Conservation (phyloP, 2,329 filamentous ascomycete species). For the Grosmannia huntii region DNA sequence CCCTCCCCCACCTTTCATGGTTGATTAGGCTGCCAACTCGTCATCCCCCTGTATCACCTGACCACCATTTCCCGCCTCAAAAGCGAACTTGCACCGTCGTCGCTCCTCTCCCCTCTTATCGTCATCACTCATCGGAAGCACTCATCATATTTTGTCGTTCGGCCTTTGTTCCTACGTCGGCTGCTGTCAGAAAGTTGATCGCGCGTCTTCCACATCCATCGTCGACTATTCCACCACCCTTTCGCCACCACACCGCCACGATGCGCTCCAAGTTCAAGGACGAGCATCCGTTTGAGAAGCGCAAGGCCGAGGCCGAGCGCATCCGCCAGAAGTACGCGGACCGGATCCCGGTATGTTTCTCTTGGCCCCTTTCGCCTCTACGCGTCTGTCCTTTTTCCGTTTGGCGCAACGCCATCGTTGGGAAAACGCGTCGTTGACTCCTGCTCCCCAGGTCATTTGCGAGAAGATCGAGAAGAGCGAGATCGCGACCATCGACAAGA, state of each 20-base stretch:
- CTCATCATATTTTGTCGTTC: background rate
- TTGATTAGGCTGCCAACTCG: constrained; percentile 11
- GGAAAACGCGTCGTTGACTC: background rate
- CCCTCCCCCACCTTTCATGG: background rate
- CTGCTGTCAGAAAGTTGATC: background rate
- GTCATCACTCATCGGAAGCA: background rate
- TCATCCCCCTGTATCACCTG: constrained; percentile 12
- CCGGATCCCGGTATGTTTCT: constrained; percentile 77
- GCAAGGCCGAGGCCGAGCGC: constrained; percentile 98
- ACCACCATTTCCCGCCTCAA: constrained; percentile 3
- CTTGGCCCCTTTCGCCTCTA: constrained; percentile 2
- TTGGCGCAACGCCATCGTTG: too few species aligned
- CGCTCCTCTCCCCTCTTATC: background rate
- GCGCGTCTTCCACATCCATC: background rate
- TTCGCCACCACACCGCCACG: constrained; percentile 29
- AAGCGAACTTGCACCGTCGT: constrained; percentile 1
- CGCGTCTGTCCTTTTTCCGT: background rate
- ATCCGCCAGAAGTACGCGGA: constrained; percentile 98
- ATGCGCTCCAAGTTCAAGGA: constrained; percentile 99
- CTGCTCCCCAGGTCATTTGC: constrained; percentile 69
- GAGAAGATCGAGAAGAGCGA: constrained; percentile 99
- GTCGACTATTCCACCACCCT: background rate
- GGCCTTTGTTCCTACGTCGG: background rate
- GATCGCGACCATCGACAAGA: constrained; percentile 99
- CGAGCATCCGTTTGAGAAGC: constrained; percentile 99